Conservation (phyloP, 2,329 filamentous ascomycete species). For the Dactylellina parvicollis region DNA sequence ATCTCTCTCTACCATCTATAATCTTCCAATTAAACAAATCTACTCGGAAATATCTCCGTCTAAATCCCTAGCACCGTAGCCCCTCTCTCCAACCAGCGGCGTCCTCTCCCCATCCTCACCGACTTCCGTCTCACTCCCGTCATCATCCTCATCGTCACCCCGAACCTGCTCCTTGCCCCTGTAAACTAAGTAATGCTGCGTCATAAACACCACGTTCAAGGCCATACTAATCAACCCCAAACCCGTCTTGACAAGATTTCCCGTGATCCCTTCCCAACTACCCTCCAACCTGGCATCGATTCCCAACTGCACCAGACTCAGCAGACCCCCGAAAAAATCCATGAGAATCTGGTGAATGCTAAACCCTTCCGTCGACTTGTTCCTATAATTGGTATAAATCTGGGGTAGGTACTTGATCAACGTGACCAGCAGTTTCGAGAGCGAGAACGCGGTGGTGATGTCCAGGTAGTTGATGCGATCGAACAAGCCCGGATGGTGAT, state of each 20-base stretch:
- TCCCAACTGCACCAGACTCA: constrained; percentile 82
- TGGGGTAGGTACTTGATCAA: constrained; percentile 94
- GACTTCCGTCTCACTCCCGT: constrained; percentile 22
- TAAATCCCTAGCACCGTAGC: constrained; percentile 10
- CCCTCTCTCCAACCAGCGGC: constrained; percentile 25
- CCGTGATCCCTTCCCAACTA: constrained; percentile 83
- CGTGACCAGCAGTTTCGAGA: constrained; percentile 88
- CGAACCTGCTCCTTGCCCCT: constrained; percentile 23
- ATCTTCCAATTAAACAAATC: background rate
- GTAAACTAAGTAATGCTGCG: constrained; percentile 89
- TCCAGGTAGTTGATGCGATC: constrained; percentile 65
- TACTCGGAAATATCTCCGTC: constrained; percentile 48
- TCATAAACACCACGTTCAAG: constrained; percentile 86
- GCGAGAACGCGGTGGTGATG: constrained; percentile 70
- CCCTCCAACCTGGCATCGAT: constrained; percentile 78
- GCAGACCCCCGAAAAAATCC: constrained; percentile 80
- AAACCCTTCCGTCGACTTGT: constrained; percentile 87
- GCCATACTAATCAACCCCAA: constrained; percentile 85
- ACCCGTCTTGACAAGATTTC: constrained; percentile 89
- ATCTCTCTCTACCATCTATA: background rate
- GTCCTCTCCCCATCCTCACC: constrained; percentile 27
- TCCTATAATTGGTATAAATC: constrained; percentile 81
- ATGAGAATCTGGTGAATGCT: constrained; percentile 84
- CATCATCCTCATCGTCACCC: background rate
- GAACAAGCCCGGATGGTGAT: constrained; percentile 51